phyloP scores from a whole-genome alignment of 2,329 filamentous ascomycete species.

The Botrytis cinerea region DNA sequence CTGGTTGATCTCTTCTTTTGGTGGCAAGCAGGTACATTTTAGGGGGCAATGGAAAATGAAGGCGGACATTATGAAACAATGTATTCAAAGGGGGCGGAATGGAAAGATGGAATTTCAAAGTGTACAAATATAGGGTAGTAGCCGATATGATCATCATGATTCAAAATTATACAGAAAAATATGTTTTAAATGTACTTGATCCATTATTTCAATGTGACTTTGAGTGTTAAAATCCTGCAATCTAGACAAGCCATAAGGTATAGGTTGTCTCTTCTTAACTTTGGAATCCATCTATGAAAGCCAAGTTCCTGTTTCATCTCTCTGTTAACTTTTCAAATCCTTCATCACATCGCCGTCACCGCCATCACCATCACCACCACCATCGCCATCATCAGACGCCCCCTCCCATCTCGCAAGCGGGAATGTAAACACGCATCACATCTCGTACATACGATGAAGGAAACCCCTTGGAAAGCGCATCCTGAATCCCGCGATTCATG shows the following conservation, averaged over 20 bases:
- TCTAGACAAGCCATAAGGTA: background rate
- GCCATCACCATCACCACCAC: too few relatives aligned
- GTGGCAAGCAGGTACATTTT: conserved; percentile 16
- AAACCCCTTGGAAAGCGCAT: background rate
- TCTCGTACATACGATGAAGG: background rate
- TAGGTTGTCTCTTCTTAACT: background rate
- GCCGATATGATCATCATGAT: conserved; percentile 10
- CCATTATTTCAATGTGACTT: background rate
- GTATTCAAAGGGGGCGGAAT: conserved; percentile 11
- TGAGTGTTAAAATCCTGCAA: background rate
- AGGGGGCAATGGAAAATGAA: background rate
- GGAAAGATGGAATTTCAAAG: background rate
- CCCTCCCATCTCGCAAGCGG: background rate
- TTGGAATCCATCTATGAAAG: background rate
- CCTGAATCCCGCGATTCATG: background rate
- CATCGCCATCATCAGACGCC: background rate
- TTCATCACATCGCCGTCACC: background rate
- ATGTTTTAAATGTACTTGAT: background rate
- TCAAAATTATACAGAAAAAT: background rate
- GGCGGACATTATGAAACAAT: conserved; percentile 9
- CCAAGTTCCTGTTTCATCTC: background rate
- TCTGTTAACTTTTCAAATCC: background rate
- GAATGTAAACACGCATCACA: background rate
- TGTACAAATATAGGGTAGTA: conserved; percentile 12
- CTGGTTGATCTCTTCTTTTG: conserved; percentile 21